phyloP scores from a whole-genome alignment of 2,329 filamentous ascomycete genomes.

The Ophiocordyceps polyrhachis-furcata region DNA sequence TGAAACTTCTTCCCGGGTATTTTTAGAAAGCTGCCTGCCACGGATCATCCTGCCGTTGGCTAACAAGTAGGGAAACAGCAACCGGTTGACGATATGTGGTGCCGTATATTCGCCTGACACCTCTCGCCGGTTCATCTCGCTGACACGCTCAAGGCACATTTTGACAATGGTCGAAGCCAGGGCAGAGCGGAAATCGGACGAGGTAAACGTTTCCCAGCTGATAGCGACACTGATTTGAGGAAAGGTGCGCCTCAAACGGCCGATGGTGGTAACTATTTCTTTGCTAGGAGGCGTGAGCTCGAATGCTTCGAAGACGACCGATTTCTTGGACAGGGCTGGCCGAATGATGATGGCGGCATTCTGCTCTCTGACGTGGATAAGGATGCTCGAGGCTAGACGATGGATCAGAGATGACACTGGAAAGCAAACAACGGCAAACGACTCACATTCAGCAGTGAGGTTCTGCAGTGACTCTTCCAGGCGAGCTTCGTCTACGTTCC shows the following conservation, averaged over 20 bases:
- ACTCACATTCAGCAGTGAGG: neutral
- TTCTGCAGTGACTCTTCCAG: neutral
- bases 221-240: conserved; percentile 1
- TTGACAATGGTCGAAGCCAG: conserved; percentile 5
- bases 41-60: conserved; percentile 11
- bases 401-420: too few species aligned
- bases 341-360: conserved; percentile 17
- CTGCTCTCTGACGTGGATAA: conserved; percentile 6
- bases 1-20: conserved; percentile 28
- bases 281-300: conserved; percentile 13
- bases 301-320: conserved; percentile 13
- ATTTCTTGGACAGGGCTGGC: neutral
- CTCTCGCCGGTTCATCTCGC: neutral
- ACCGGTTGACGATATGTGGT: conserved; percentile 25
- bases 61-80: conserved; percentile 20
- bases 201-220: conserved; percentile 1
- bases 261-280: conserved; percentile 9
- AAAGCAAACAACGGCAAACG: neutral
- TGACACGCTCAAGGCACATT: conserved; percentile 10
- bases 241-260: conserved; percentile 12
- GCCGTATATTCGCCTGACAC: neutral
- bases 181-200: neutral
- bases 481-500: neutral
- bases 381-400: too few species aligned
- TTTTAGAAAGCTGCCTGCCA: conserved; percentile 21